These are phyloP conservation scores for Clarkia xantiana DNA, from an alignment of 345 rosid species.

Conservation along the genomic window DNA sequence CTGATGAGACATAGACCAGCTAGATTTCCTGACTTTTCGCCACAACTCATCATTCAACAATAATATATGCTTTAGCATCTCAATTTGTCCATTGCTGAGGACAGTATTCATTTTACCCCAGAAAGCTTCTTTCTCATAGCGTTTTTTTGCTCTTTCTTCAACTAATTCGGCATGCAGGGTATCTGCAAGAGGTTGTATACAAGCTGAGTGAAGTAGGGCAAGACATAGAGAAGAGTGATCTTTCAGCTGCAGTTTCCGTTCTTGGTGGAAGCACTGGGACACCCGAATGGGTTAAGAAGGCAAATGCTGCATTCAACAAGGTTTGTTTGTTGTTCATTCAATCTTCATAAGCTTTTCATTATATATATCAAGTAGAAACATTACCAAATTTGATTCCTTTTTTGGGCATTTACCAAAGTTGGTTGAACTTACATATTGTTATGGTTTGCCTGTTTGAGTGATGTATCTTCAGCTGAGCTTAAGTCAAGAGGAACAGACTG, in stretches of 20 bases:
- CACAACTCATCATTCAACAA: too few relatives aligned
- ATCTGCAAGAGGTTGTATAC: conserved; percentile 77
- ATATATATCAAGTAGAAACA: neutral
- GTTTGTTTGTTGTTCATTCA: conserved; percentile 15
- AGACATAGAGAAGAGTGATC: conserved; percentile 78
- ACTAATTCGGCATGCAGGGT: conserved; percentile 28
- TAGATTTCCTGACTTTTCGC: too few relatives aligned
- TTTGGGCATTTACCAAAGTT: neutral
- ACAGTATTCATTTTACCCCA: too few relatives aligned
- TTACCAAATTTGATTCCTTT: neutral
- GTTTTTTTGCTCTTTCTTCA: too few relatives aligned
- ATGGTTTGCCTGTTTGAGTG: conserved; percentile 4
- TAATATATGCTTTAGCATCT: too few relatives aligned
- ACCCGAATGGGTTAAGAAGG: conserved; percentile 56
- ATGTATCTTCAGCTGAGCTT: conserved; percentile 53
- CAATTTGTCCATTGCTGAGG: too few relatives aligned
- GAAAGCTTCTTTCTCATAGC: too few relatives aligned
- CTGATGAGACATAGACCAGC: too few relatives aligned
- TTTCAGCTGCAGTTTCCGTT: conserved; percentile 50
- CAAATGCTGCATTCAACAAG: conserved; percentile 61
- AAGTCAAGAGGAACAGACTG: conserved; percentile 48
- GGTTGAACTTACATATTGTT: conserved; percentile 1
- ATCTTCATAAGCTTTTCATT: neutral
- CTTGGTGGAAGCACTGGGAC: conserved; percentile 52
- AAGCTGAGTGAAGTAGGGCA: conserved; percentile 83